Conservation (phyloP, 179 eudicot species). For the Monotropa hypopitys region DNA sequence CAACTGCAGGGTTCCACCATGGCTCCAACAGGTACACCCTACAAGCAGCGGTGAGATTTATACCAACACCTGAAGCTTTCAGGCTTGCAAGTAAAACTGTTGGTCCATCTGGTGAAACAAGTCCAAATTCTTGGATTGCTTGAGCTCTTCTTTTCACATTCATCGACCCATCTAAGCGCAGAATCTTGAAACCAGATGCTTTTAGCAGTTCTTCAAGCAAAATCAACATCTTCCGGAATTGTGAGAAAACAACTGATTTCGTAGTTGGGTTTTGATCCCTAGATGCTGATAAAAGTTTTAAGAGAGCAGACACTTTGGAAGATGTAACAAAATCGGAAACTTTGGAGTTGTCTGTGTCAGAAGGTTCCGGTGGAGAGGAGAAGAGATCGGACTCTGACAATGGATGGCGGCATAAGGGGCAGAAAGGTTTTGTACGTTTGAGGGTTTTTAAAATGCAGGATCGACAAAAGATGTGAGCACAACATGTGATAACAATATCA, state of each 20-base stretch:
- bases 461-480: conserved; percentile 79
- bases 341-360: conserved; percentile 20
- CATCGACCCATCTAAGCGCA: conserved; percentile 84
- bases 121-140: conserved; percentile 50
- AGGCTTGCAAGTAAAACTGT: conserved; percentile 69
- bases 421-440: conserved; percentile 42
- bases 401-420: conserved; percentile 82
- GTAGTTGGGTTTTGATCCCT: conserved; percentile 28
- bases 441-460: conserved; percentile 66
- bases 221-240: conserved; percentile 64
- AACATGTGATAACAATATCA: conserved; percentile 55
- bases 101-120: conserved; percentile 38
- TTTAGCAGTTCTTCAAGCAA: conserved; percentile 70
- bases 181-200: conserved; percentile 56
- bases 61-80: conserved; percentile 65
- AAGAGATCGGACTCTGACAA: conserved; percentile 71
- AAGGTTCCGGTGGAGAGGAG: conserved; percentile 52
- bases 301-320: conserved; percentile 52
- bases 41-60: conserved; percentile 69
- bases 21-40: conserved; percentile 75
- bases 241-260: conserved; percentile 85
- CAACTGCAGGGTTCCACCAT: conserved; percentile 98
- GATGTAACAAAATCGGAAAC: conserved; percentile 24
- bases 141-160: conserved; percentile 55
- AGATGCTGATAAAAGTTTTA: conserved; percentile 51